These are phyloP conservation scores for Dalbergia oliveri DNA, from an alignment of 306 rosid genomes.

Conservation along the genomic window DNA sequence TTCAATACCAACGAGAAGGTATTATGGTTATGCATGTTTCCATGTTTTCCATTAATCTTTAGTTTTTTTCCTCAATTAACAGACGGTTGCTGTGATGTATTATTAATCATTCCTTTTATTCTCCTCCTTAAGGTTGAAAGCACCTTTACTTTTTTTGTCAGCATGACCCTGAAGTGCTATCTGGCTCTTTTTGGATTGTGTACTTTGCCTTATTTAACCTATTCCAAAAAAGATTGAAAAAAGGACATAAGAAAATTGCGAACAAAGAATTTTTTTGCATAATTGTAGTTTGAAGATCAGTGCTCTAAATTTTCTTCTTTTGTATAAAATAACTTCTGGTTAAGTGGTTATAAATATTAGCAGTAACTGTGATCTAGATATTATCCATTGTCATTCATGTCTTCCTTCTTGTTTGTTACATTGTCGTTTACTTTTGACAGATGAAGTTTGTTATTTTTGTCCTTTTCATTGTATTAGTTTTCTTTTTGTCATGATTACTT, in stretches of 20 bases:
- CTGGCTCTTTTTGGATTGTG: constrained; percentile 7
- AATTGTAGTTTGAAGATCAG: not conserved
- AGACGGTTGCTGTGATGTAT: not conserved
- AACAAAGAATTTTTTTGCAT: not conserved
- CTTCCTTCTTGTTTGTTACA: not conserved
- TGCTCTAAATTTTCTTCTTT: constrained; percentile 1
- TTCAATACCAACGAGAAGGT: constrained; percentile 87
- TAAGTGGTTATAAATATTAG: constrained; percentile 2
- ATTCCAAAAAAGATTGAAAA: not conserved
- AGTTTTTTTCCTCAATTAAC: not conserved
- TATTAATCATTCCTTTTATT: not conserved
- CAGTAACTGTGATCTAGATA: not conserved
- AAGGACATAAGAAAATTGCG: not conserved
- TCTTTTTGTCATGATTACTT: constrained; percentile 14
- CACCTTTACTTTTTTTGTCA: not conserved
- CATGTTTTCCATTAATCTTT: not conserved
- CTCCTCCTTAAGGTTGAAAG: not conserved
- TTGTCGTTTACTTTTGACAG: not conserved
- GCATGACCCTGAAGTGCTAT: constrained; percentile 8
- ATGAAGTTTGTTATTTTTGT: constrained; percentile 1
- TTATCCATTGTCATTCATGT: constrained; percentile 8
- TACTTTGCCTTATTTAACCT: constrained; percentile 9
- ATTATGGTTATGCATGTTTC: constrained; percentile 42
- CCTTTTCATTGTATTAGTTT: constrained; percentile 28
- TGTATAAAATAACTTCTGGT: not conserved